Conservation (phyloP, 495 filamentous ascomycete genomes). For the Aspergillus panamensis region DNA sequence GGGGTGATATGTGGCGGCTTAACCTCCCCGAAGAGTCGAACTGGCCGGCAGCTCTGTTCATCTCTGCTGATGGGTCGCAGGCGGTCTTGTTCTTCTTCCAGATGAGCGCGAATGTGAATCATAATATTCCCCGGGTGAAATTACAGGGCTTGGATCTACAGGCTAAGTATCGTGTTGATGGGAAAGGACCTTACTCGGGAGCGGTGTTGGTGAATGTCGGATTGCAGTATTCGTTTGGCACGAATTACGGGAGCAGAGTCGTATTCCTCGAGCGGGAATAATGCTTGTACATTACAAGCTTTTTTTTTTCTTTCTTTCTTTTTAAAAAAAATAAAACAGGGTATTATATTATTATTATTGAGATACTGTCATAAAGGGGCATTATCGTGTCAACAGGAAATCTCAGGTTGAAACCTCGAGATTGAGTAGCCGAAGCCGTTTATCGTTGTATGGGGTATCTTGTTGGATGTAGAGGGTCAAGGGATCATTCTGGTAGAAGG, state of each 20-base stretch:
- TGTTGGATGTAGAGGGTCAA: background rate
- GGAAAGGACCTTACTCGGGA: constrained; percentile 40
- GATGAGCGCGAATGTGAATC: constrained; percentile 40
- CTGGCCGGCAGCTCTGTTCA: constrained; percentile 52
- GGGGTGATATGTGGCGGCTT: constrained; percentile 50
- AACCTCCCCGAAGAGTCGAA: constrained; percentile 50
- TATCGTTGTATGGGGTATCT: background rate
- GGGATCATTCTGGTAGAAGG: background rate
- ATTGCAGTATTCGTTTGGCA: constrained; percentile 35
- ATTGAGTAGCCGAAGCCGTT: background rate
- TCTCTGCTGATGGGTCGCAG: constrained; percentile 39
- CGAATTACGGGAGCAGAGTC: constrained; percentile 43
- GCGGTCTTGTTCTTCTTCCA: constrained; percentile 52
- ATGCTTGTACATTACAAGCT: background rate
- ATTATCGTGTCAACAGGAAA: background rate
- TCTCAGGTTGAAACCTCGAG: background rate
- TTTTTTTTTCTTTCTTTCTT: too few relatives aligned
- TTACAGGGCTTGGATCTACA: constrained; percentile 44
- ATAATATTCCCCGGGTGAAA: constrained; percentile 40
- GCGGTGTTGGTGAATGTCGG: constrained; percentile 50
- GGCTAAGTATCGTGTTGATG: constrained; percentile 43
- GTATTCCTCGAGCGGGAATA: constrained; percentile 35
- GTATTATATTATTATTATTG: background rate
- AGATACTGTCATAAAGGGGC: background rate
- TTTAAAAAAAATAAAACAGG: too few relatives aligned